Percentiles rank a stretch among this genome's conserved stretches.
phyloP scores from a whole-genome alignment of 140 eudicot species.

The Artemisia princeps region DNA sequence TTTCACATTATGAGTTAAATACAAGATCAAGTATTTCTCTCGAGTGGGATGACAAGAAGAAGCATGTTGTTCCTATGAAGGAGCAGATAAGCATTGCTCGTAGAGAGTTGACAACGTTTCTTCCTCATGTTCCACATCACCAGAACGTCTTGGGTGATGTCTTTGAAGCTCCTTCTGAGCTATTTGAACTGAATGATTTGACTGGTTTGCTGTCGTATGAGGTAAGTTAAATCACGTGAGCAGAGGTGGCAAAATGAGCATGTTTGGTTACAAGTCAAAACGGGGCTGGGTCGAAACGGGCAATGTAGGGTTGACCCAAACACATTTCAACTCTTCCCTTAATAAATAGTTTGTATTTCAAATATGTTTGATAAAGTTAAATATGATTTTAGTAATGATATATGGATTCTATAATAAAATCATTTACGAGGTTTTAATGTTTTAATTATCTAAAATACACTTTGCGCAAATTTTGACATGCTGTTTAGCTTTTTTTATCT shows the following conservation, averaged over 20 bases:
- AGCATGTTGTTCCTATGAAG: slow-evolving; percentile 64
- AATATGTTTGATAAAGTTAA: too few species aligned
- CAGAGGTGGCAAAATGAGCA: background rate
- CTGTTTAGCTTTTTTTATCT: too few species aligned
- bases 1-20: slow-evolving; percentile 37
- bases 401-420: too few species aligned
- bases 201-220: slow-evolving; percentile 56
- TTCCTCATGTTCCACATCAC: slow-evolving; percentile 34
- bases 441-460: too few species aligned
- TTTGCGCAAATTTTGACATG: too few species aligned
- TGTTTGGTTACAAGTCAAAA: background rate
- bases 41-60: slow-evolving; percentile 75
- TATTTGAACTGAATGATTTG: slow-evolving; percentile 53
- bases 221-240: slow-evolving; percentile 36
- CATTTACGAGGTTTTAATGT: too few species aligned
- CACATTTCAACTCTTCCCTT: too few species aligned
- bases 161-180: slow-evolving; percentile 53
- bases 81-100: slow-evolving; percentile 68
- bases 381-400: too few species aligned
- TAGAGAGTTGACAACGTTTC: slow-evolving; percentile 50
- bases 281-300: too few species aligned
- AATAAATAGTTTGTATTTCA: too few species aligned
- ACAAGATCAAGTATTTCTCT: slow-evolving; percentile 51
- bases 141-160: slow-evolving; percentile 59
- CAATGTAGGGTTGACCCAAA: too few species aligned